Conservation (phyloP, 208 protist genomes). For the Acanthamoeba royreba region DNA sequence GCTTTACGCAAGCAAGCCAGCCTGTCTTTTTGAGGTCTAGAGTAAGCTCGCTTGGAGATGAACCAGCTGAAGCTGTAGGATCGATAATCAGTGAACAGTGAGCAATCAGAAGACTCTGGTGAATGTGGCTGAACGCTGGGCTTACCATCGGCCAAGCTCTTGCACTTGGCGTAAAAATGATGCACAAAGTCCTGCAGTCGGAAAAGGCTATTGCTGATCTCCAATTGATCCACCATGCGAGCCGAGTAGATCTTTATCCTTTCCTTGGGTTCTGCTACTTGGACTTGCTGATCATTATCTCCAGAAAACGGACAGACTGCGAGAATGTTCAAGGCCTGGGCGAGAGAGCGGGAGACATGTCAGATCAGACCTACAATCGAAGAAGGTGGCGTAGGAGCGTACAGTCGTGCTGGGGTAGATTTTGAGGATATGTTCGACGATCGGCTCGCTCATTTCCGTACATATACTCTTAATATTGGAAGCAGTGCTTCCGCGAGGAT, state of each 20-base stretch:
- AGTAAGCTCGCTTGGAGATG: too few relatives aligned
- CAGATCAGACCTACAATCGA: background rate
- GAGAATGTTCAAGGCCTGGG: background rate
- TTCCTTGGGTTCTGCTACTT: background rate
- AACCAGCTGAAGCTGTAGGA: too few relatives aligned
- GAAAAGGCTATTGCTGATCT: background rate
- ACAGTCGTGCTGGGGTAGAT: background rate
- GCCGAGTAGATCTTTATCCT: background rate
- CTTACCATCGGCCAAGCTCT: background rate
- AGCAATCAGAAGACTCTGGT: background rate
- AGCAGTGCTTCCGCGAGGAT: background rate
- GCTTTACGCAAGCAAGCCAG: background rate
- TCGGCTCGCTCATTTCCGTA: background rate
- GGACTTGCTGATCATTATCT: background rate
- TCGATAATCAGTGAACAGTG: too few relatives aligned
- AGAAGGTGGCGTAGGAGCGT: background rate
- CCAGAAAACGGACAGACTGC: background rate
- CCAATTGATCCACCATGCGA: background rate
- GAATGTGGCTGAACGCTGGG: background rate
- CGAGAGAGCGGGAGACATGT: background rate
- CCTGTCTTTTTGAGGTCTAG: background rate
- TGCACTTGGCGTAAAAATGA: background rate
- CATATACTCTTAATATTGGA: background rate
- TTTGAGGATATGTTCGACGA: slow-evolving; percentile 16
- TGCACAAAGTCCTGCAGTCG: background rate